Evolutionary conservation across 208 protist genomes (phyloP), one percentile per base, ranked within the genome.

Genomic region (Leishmania major): DNA sequence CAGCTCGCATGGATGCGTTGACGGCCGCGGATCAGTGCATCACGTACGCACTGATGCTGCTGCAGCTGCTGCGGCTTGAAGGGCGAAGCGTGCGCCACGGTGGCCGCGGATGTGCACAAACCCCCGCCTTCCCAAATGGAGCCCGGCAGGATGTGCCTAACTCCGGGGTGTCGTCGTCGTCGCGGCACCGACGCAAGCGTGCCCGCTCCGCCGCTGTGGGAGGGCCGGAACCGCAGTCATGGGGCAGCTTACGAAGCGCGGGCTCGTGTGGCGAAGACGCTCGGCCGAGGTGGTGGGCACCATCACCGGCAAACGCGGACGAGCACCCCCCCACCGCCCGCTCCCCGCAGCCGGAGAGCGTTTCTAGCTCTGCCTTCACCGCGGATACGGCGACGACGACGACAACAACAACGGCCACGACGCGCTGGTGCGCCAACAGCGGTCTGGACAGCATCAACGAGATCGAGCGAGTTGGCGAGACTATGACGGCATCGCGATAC

Each of bases 331-430:
- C 11, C 72, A 22, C 31, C 31, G 72, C 72, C 5, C 49, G 51
- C 45, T 53, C 76, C 53, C 60, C 73, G 10, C 35, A 25, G 11
- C 37, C 67, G 22, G 19, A 37, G 15, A 84, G 80, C 37, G 67
- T 80, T 40, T 80, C 80, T 15, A 79, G 74, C 64, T 80, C 71
- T 40, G 31, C 75, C 53, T 55, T 77, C 45, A 79, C 60, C 40
- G 51, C 73, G 1, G 67, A 71, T 45, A 84, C 80, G 4, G 72
- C 72, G 6, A 72, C 69, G 4, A 72, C 69, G 4, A 55, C 67
- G 7, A n/a, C 57, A 10, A 35, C 57, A 22, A 47, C 59, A 28
- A 37, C 72, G 37, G 66, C 69, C 60, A 57, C 31, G 8, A 47
- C 53, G 59, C 59, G 19, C 22, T 13, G 75, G 25, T 47, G 75